Base-by-base conservation (phyloP, 805 yeast species). In the Isabelozyma gotoi region DNA sequence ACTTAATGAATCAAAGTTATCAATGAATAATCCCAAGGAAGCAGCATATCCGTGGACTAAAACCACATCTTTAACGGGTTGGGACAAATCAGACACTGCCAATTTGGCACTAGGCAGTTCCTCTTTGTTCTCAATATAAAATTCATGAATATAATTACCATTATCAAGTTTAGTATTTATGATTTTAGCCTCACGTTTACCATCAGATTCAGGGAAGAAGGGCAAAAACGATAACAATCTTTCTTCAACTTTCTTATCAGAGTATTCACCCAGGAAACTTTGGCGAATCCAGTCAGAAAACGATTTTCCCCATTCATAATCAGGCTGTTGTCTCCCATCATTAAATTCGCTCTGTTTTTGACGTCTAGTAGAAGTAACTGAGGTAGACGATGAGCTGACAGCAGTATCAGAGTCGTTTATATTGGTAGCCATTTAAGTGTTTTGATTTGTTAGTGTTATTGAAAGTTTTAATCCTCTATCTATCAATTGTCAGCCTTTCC, bases 21-120 rank as follows among this genome's bases (percentile, higher is more conserved):
- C 79, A 55, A 84, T 78, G 53, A 81, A 92, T 42, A 89, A 82
- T 19, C 95, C 92, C 11, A 90, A 77, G 1, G 96, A 88, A 0
- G 98, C 96, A 2, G 96, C 97, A 58, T 89, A 90, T 0, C 99
- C 99, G 63, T 92, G 99, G 4, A 94, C 66, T 48, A 92, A 63
- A 2, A 94, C 88, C 18, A 90, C 62, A 62, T 82, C 87, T 43
- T 62, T 65, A 19, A 55, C 62, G 4, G 48, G 38, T 41, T 40
- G 18, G 8, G 34, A 7, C 7, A 11, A 32, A 15, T 34, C 36
- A 15, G 12, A 12, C 7, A 18, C 38, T 6, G 29, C 43, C 15
- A 16, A 19, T 3, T 15, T 35, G 19, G 38, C 44, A 40, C 19
- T 43, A 1, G 19, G 42, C 3, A 85, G 78, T 14, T 50, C 40